A percentile compares a stretch with the other conserved stretches of the same genome.
Conservation (phyloP, 148 eudicot species). For the Mesembryanthemum crystallinum region DNA sequence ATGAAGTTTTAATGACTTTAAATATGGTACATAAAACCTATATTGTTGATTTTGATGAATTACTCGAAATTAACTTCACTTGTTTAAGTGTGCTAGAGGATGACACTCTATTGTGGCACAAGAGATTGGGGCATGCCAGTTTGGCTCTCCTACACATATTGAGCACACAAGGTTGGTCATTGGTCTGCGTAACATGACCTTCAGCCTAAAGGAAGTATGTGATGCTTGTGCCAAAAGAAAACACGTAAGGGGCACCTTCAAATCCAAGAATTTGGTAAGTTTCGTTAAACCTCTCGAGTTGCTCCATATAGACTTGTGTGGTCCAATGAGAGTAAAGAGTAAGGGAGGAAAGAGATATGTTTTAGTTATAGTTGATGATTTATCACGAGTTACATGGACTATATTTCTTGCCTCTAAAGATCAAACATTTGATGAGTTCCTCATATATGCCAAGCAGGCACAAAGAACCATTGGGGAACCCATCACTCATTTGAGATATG, state of each 20-base stretch:
- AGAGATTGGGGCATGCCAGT: neutral
- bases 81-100: neutral
- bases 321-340: neutral
- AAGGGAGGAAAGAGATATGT: neutral
- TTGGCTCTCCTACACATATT: neutral
- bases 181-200: neutral
- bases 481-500: neutral
- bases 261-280: neutral
- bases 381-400: neutral
- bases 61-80: neutral
- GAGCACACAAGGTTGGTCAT: neutral
- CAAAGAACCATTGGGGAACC: neutral
- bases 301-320: neutral
- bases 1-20: neutral
- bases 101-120: neutral
- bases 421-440: neutral
- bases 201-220: neutral
- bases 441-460: neutral
- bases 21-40: neutral
- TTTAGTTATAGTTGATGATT: neutral
- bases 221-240: neutral
- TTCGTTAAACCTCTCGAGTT: neutral
- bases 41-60: neutral
- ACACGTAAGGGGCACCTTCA: neutral
- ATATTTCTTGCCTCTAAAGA: neutral